Base-by-base conservation (phyloP, 306 rosid species). In the Fragaria vesca region DNA sequence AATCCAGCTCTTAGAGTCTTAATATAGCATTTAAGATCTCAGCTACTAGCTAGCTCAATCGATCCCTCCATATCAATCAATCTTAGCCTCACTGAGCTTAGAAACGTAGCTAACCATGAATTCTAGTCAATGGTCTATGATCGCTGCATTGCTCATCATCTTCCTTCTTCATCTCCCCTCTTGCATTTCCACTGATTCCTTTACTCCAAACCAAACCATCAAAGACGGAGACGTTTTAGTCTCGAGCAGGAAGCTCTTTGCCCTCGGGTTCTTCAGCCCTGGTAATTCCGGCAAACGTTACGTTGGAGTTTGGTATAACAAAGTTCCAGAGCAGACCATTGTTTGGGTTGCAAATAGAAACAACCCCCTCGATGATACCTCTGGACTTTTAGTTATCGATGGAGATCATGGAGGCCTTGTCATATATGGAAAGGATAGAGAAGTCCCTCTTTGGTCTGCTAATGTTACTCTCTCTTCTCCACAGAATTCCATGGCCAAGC, bases 341-440 rank as follows among this genome's bases (percentile, higher is more conserved):
- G 92, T 93, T 18, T 92, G 97, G 97, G 87, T 90, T 58, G 91
- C 96, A 16, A 92, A 90, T 73, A 81, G 88, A 75, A 85, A 89
- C 74, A 50, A 1, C 52, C 91, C 89, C 6, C 42, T 89, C 57
- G 65, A 67, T 13, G 85, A 80, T 51, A 52, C 72, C 66, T 71
- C 86, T n/a, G 86, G 86, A 26, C 10, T 79, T 26, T 38, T 83
- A 24, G 69, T 72, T 10, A 48, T 75, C 5, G 11, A 71, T 10
- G 42, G 24, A 2, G 67, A 34, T 2, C 34, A 3, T 5, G 83
- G 83, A 38, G 76, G 66, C 55, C 83, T 83, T 26, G 20, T 57
- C 13, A 67, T 79, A 60, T 65, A 72, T 24, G 36, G 67, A 0
- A 67, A 72, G 50, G 51, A 20, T 34, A 21, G 68, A 67, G 30